Percentiles rank a stretch among this genome's conserved stretches.
These are phyloP conservation scores for Colletotrichum musae DNA, from an alignment of 2,329 filamentous ascomycete species.

Conservation along the genomic window DNA sequence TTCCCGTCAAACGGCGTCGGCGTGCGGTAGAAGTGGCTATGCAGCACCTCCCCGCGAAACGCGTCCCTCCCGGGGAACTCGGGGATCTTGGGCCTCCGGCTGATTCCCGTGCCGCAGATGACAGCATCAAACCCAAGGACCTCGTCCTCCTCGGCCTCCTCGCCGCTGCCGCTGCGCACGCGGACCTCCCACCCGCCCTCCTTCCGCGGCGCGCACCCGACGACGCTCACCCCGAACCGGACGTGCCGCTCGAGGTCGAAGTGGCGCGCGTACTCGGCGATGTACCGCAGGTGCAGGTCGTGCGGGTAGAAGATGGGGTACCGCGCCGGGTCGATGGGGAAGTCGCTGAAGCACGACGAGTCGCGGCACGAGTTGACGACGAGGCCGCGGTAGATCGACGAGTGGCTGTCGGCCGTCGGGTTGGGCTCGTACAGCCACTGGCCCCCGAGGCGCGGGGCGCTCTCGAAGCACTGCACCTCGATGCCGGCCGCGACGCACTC, in stretches of 20 bases:
- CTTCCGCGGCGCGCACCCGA: constrained; percentile 47
- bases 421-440: constrained; percentile 55
- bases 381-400: constrained; percentile 53
- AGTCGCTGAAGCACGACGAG: constrained; percentile 55
- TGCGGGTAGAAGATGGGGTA: constrained; percentile 56
- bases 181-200: constrained; percentile 50
- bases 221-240: constrained; percentile 50
- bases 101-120: constrained; percentile 52
- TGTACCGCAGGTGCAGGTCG: constrained; percentile 51
- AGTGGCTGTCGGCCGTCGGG: constrained; percentile 46
- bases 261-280: constrained; percentile 54
- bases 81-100: constrained; percentile 50
- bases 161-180: constrained; percentile 39
- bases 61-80: constrained; percentile 49
- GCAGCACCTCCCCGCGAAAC: constrained; percentile 53
- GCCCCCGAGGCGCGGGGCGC: constrained; percentile 52
- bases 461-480: constrained; percentile 53
- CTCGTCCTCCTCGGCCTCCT: constrained; percentile 40
- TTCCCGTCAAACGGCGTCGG: constrained; percentile 53
- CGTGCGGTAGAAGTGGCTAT: constrained; percentile 55
- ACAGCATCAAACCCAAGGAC: constrained; percentile 51
- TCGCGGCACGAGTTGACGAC: constrained; percentile 55
- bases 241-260: constrained; percentile 53
- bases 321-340: constrained; percentile 55
- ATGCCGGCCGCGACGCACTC: constrained; percentile 55